Conservation (phyloP, 2,329 filamentous ascomycete genomes). For the Paramyrothecium sp. region DNA sequence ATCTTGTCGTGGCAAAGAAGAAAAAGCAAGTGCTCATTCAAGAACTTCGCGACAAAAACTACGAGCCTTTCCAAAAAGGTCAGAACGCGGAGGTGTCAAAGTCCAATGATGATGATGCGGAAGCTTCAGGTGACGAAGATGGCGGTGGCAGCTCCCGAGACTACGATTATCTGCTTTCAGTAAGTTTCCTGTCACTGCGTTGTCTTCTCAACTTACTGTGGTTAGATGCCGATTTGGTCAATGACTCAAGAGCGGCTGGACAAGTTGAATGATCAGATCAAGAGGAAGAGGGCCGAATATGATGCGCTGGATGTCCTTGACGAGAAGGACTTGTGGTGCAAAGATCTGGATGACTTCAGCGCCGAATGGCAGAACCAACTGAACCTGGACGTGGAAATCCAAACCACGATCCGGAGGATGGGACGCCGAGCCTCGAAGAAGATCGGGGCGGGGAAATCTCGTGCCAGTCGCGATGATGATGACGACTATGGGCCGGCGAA, state of each 20-base stretch:
- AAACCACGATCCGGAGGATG: conserved; percentile 70
- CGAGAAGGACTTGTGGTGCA: conserved; percentile 89
- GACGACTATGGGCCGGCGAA: conserved; percentile 52
- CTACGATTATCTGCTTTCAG: conserved; percentile 89
- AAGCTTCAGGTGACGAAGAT: conserved; percentile 58
- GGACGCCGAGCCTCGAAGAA: conserved; percentile 85
- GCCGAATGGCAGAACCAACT: conserved; percentile 83
- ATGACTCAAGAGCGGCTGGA: conserved; percentile 91
- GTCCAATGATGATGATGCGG: conserved; percentile 63
- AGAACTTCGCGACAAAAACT: conserved; percentile 81
- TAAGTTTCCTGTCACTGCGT: conserved; percentile 40
- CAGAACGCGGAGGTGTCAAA: conserved; percentile 69
- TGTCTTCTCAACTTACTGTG: conserved; percentile 34
- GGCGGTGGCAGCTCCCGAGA: conserved; percentile 66
- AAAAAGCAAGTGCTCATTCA: conserved; percentile 81
- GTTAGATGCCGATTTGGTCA: conserved; percentile 88
- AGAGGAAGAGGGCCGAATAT: conserved; percentile 83
- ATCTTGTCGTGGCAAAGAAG: conserved; percentile 87
- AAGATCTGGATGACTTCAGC: conserved; percentile 83
- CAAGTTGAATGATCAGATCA: conserved; percentile 79
- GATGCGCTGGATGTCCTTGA: conserved; percentile 74
- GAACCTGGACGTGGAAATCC: conserved; percentile 72
- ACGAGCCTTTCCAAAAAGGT: conserved; percentile 81
- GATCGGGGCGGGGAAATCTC: conserved; percentile 66
- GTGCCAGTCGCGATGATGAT: conserved; percentile 59